Evolutionary conservation across 2,329 filamentous ascomycete genomes (phyloP).

Genomic region (Periconia sp.): DNA sequence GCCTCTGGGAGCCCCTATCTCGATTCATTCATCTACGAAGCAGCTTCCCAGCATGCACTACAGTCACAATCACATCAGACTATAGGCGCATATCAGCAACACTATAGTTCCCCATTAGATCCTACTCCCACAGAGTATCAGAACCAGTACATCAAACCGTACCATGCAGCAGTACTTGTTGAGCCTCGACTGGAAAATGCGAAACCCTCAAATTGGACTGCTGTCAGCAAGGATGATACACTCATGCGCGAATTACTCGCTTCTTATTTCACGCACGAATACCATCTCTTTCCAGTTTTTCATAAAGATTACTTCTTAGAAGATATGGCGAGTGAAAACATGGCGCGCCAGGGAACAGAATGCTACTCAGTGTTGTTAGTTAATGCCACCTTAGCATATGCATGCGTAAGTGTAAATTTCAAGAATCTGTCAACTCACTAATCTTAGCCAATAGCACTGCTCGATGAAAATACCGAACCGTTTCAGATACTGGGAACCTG

Average conservation of each 20-base stretch:
- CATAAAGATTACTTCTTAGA: constrained; percentile 15
- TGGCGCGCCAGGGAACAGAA: too few species aligned
- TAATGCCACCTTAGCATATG: constrained; percentile 7
- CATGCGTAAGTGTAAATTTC: constrained; percentile 4
- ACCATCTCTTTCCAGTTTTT: constrained; percentile 4
- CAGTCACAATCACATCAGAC: not conserved
- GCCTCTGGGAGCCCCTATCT: not conserved
- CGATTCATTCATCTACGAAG: not conserved
- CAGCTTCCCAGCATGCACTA: not conserved
- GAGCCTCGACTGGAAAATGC: constrained; percentile 2
- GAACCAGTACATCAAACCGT: too few species aligned
- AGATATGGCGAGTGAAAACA: constrained; percentile 6
- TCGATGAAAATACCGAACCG: not conserved
- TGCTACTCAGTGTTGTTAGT: constrained; percentile 12
- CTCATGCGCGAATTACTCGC: constrained; percentile 8
- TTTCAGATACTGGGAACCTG: constrained; percentile 1
- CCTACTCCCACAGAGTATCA: too few species aligned
- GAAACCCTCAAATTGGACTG: constrained; percentile 9
- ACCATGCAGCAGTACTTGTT: too few species aligned
- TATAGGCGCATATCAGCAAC: not conserved
- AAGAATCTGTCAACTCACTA: not conserved
- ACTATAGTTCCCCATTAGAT: too few species aligned
- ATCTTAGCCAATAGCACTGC: not conserved
- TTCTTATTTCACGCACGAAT: constrained; percentile 11
- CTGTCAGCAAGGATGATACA: constrained; percentile 5